Evolutionary conservation across 352 stramenopile genomes (phyloP).

Genomic region (Phytophthora nicotianae): DNA sequence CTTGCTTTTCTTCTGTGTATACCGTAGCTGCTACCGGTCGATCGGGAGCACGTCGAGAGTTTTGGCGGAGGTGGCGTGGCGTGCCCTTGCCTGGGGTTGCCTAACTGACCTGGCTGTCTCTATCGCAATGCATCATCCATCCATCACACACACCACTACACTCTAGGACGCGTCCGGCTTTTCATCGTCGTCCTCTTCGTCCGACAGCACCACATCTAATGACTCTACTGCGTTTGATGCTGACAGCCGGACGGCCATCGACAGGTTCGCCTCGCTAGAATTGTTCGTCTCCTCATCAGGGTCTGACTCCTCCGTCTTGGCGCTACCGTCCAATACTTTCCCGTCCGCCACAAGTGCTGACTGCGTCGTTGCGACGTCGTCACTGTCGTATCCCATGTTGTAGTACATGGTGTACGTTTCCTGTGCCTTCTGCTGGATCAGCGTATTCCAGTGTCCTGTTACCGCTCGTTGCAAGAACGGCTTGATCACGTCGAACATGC

Average conservation of each 20-base stretch:
- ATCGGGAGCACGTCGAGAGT: slow-evolving; percentile 23
- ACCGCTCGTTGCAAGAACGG: slow-evolving; percentile 62
- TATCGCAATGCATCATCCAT: slow-evolving; percentile 44
- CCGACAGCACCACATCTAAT: slow-evolving; percentile 53
- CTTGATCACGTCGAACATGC: slow-evolving; percentile 87
- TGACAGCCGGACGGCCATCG: slow-evolving; percentile 39
- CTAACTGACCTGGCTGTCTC: slow-evolving; percentile 39
- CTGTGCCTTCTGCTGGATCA: slow-evolving; percentile 87
- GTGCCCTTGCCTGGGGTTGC: slow-evolving; percentile 25
- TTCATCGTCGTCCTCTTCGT: slow-evolving; percentile 49
- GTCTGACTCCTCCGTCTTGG: slow-evolving; percentile 65
- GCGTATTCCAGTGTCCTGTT: slow-evolving; percentile 76
- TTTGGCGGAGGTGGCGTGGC: slow-evolving; percentile 23
- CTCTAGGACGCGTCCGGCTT: slow-evolving; percentile 41
- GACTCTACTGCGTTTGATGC: slow-evolving; percentile 43
- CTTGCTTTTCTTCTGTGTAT: slow-evolving; percentile 24
- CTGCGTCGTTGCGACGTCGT: slow-evolving; percentile 49
- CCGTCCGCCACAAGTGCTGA: slow-evolving; percentile 33
- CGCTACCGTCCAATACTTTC: slow-evolving; percentile 54
- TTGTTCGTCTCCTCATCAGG: slow-evolving; percentile 48
- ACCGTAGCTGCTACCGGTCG: slow-evolving; percentile 33
- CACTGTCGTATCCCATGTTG: slow-evolving; percentile 90
- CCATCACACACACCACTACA: slow-evolving; percentile 17
- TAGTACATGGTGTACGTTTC: slow-evolving; percentile 90
- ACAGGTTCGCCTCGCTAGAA: slow-evolving; percentile 35